Evolutionary conservation across 1,284 basidiomycete genomes (phyloP), one percentile per base, ranked within the genome.

Genomic region (Fomitopsis betulina): DNA sequence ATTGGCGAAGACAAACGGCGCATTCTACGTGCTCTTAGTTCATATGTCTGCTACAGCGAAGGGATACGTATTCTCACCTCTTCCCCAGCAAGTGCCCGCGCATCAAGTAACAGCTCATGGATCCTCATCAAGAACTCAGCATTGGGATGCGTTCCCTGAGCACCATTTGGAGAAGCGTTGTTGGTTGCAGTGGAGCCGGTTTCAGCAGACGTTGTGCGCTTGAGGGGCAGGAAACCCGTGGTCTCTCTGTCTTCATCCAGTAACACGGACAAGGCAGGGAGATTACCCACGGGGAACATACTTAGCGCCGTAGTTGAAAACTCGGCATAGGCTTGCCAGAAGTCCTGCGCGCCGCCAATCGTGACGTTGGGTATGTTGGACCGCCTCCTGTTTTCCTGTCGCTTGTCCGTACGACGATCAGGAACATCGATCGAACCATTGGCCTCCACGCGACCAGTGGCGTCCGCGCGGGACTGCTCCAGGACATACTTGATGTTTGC

Each of bases 71-170:
- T 25, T 68, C 78, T 63, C 62, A 87, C 89, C 72, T 85, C 79
- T 53, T 81, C 73, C 51, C 78, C 77, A 13, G 80, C 82, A n/a
- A 95, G 69, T 9, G 75, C 73, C 61, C 78, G 81, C 1, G 89
- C 90, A 67, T 98, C 95, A 27, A 81, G 77, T 55, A 96, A 77
- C 51, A 98, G 75, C 72, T 98, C 96, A 33, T 84, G 80, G 56
- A 98, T 91, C 59, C 96, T 83, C 93, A 97, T 96, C 52, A 98
- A 76, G 67, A 96, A 92, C 76, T 96, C 94, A 65, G 94, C 94
- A 65, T 97, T 98, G 2, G 96, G 96, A 75, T 97, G 96, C 8
- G 89, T 58, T 5, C 40, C 57, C 12, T 55, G 57, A 42, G 57
- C 59, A 21, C 37, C 63, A n/a, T 19, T 30, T 30, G 64, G 60